Evolutionary conservation across 2,329 filamentous ascomycete species (phyloP).

Genomic region (Aspergillus aculeatinus): DNA sequence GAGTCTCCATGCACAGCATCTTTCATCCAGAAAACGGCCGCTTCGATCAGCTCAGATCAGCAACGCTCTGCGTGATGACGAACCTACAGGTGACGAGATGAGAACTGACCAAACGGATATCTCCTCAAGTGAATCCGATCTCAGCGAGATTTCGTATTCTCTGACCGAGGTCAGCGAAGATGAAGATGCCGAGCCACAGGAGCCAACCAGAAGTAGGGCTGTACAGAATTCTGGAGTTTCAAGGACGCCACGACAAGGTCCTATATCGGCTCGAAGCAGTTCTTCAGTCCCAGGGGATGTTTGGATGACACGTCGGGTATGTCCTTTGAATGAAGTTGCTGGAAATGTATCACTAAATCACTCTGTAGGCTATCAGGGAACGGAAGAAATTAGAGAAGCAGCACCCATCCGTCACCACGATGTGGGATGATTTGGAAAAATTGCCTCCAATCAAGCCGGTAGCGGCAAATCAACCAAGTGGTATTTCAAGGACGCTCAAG

Average conservation of each 20-base stretch:
- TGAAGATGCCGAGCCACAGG: constrained; percentile 10
- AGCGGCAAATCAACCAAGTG: constrained; percentile 68
- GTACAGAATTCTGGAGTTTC: background rate
- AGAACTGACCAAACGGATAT: constrained; percentile 22
- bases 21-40: constrained; percentile 17
- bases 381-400: constrained; percentile 68
- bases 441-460: constrained; percentile 65
- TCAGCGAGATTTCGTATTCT: constrained; percentile 5
- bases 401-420: constrained; percentile 76
- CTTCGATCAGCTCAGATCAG: constrained; percentile 11
- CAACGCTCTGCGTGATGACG: constrained; percentile 16
- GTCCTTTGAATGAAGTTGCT: constrained; percentile 20
- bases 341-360: constrained; percentile 32
- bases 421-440: constrained; percentile 77
- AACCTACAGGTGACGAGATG: constrained; percentile 13
- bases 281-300: constrained; percentile 7
- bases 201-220: constrained; percentile 1
- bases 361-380: constrained; percentile 48
- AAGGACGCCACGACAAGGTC: constrained; percentile 2
- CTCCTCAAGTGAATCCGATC: constrained; percentile 16
- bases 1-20: constrained; percentile 16
- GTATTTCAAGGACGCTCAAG: constrained; percentile 81
- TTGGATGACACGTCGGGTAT: constrained; percentile 32
- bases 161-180: constrained; percentile 20
- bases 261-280: background rate